These are phyloP conservation scores for Glaciozyma martinii DNA, from an alignment of 768 basidiomycete species.

Conservation along the genomic window DNA sequence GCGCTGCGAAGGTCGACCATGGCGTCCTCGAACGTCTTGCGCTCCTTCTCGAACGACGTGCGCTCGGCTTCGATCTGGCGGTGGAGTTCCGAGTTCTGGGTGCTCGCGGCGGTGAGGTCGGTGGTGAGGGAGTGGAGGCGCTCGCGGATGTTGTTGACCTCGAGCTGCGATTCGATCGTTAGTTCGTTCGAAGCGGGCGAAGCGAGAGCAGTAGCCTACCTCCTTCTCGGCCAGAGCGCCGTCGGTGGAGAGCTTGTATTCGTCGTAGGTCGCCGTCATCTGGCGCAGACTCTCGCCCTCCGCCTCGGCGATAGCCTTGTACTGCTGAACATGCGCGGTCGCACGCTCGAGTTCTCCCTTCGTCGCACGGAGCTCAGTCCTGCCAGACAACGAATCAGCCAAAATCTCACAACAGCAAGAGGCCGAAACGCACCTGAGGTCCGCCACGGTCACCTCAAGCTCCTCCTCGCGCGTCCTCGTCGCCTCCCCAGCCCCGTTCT, in stretches of 20 bases:
- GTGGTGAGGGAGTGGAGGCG: slow-evolving; percentile 51
- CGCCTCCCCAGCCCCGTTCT: slow-evolving; percentile 34
- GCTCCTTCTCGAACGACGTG: slow-evolving; percentile 62
- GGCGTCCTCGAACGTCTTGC: slow-evolving; percentile 70
- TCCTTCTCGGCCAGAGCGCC: slow-evolving; percentile 58
- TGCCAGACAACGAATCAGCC: slow-evolving; percentile 35
- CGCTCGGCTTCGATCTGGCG: slow-evolving; percentile 62
- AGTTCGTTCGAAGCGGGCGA: not conserved
- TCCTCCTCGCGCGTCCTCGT: slow-evolving; percentile 61
- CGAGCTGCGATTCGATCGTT: slow-evolving; percentile 46
- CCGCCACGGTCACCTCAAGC: slow-evolving; percentile 73
- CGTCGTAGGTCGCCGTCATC: slow-evolving; percentile 64
- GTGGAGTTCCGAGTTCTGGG: slow-evolving; percentile 53
- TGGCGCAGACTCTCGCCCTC: slow-evolving; percentile 66
- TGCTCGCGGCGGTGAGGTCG: slow-evolving; percentile 48
- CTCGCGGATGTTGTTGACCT: slow-evolving; percentile 56
- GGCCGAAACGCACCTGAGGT: slow-evolving; percentile 54
- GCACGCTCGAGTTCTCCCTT: slow-evolving; percentile 68
- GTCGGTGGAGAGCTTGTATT: slow-evolving; percentile 66
- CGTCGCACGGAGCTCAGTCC: slow-evolving; percentile 64
- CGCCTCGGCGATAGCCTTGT: slow-evolving; percentile 73
- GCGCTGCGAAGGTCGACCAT: slow-evolving; percentile 71
- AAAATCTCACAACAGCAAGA: not conserved
- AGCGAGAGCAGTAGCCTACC: slow-evolving; percentile 43
- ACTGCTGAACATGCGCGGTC: slow-evolving; percentile 66